These are phyloP conservation scores for Thielaviopsis punctulata DNA, from an alignment of 2,329 filamentous ascomycete species.

Conservation along the genomic window DNA sequence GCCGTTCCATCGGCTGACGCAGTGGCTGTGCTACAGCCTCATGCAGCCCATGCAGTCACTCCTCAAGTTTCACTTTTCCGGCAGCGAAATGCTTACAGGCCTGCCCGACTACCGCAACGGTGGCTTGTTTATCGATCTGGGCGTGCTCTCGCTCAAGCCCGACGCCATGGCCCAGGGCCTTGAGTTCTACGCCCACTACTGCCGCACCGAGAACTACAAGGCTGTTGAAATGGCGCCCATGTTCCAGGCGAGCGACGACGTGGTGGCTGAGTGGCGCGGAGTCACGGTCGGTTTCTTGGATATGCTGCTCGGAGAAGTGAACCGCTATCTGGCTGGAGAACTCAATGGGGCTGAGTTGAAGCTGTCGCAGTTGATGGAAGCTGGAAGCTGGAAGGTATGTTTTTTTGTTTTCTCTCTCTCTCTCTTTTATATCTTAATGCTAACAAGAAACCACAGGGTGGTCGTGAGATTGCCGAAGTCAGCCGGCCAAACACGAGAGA, in stretches of 20 bases:
- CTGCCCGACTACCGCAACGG: conserved; percentile 88
- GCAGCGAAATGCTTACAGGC: conserved; percentile 67
- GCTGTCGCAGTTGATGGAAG: conserved; percentile 80
- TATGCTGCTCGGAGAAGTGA: conserved; percentile 31
- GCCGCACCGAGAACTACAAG: conserved; percentile 51
- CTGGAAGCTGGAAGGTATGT: conserved; percentile 90
- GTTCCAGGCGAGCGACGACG: conserved; percentile 42
- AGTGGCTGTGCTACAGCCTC: conserved; percentile 87
- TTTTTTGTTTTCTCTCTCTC: not conserved
- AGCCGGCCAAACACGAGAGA: conserved; percentile 92
- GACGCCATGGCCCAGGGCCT: conserved; percentile 55
- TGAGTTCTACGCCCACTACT: conserved; percentile 44
- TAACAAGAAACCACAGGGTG: conserved; percentile 38
- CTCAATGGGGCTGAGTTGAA: conserved; percentile 56
- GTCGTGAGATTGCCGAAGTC: conserved; percentile 88
- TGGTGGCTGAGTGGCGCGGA: conserved; percentile 49
- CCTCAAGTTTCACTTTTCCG: conserved; percentile 64
- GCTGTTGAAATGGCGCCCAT: conserved; percentile 36
- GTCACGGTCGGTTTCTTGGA: conserved; percentile 45
- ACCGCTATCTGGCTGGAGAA: conserved; percentile 44
- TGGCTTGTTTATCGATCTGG: conserved; percentile 71
- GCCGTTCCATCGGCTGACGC: conserved; percentile 85
- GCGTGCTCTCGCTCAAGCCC: conserved; percentile 59
- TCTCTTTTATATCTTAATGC: not conserved
- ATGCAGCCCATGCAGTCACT: conserved; percentile 80